Conservation (phyloP, 805 yeast species). For the Wickerhamiella kurtzmanii region DNA sequence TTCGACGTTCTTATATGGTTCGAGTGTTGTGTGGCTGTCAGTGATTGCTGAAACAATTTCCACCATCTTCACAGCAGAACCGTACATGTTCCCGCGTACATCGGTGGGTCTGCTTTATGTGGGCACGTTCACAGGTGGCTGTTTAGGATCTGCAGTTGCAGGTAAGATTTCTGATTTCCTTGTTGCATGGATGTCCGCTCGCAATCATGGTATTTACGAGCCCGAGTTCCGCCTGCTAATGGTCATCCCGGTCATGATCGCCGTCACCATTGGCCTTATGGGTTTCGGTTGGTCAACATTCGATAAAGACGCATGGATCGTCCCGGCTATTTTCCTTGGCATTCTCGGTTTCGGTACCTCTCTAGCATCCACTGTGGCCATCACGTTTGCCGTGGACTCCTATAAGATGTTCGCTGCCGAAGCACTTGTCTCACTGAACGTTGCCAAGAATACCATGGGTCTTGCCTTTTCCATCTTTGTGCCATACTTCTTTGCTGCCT, state of each 20-base stretch:
- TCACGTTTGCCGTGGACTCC: conserved; percentile 45
- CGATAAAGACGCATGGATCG: conserved; percentile 38
- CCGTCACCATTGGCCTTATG: conserved; percentile 38
- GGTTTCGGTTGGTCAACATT: conserved; percentile 52
- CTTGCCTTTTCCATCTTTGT: conserved; percentile 45
- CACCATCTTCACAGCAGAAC: conserved; percentile 33
- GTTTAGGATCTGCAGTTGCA: conserved; percentile 41
- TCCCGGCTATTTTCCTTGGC: conserved; percentile 44
- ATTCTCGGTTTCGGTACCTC: conserved; percentile 47
- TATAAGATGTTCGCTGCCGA: conserved; percentile 47
- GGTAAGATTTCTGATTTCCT: conserved; percentile 39
- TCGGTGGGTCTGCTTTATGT: conserved; percentile 42
- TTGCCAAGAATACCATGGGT: conserved; percentile 42
- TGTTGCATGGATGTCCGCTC: conserved; percentile 33
- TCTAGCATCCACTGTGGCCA: conserved; percentile 47
- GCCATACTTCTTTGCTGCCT: conserved; percentile 30
- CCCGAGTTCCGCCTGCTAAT: conserved; percentile 47
- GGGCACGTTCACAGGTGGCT: conserved; percentile 45
- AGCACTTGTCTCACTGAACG: conserved; percentile 42
- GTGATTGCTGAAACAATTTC: conserved; percentile 45
- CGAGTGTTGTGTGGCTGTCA: conserved; percentile 53
- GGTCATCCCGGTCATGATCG: conserved; percentile 36
- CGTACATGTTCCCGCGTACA: conserved; percentile 34
- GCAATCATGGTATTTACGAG: conserved; percentile 44
- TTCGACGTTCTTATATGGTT: conserved; percentile 38